Evolutionary conservation across 2,329 filamentous ascomycete genomes (phyloP), one percentile per base, ranked within the genome.

Genomic region (Penicillium sp.): DNA sequence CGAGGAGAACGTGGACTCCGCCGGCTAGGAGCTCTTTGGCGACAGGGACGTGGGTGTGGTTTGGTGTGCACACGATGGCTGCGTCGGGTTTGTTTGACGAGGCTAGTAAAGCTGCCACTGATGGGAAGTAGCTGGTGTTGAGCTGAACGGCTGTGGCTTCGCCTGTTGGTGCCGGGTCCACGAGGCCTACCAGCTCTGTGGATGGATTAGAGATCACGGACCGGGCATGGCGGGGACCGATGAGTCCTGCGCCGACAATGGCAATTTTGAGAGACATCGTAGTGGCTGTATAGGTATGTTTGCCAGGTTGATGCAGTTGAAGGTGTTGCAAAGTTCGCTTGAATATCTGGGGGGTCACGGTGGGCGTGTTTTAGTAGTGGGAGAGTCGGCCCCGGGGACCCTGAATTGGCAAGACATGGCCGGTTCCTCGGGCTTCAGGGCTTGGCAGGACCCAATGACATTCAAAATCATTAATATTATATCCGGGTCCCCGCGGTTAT

Each of bases 21-120:
- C 66, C 71, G 0, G 69, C 58, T 1, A 82, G 69, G 1, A 84
- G 69, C 35, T 78, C 70, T n/a, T 72, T 74, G 2, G 79, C 69
- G 1, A 84, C 53, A 0, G 76, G 44, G 4, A 81, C 80, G 52
- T 85, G 82, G 0, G 79, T 83, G 57, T 79, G 74, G 58, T 84
- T 85, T 2, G 82, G 82, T 0, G 81, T 84, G 70, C 81, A 82
- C 44, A 84, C 75, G 36, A 84, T 78, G 20, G 81, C 81, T 31
- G 76, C 81, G 44, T 81, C 74, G 10, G 80, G 79, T n/a, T 68
- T 70, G 39, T 66, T 46, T 38, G 56, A 42, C 1, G 6, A 73
- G 5, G 63, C 56, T 0, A 84, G 60, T 54, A 84, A 72, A 0
- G 69, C 67, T 2, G 71, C 45, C 2, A 83, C 65, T 4, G 76